Conservation (phyloP, 2,329 filamentous ascomycete species). For the Alternaria angustiovoidea region DNA sequence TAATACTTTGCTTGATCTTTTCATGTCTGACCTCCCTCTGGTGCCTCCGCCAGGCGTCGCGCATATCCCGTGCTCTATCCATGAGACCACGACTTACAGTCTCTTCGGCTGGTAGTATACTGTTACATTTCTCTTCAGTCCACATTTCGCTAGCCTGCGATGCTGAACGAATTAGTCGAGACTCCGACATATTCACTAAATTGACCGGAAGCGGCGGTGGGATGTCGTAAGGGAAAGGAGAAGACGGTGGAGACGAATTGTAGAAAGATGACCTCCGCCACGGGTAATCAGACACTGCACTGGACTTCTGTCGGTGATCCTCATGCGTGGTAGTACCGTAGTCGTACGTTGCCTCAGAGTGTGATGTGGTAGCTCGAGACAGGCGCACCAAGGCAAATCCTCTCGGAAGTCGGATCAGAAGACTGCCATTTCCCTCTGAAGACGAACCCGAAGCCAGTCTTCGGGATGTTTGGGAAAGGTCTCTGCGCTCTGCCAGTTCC, state of each 20-base stretch:
- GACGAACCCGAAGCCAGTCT: background rate
- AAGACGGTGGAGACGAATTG: constrained; percentile 18
- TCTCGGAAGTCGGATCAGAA: constrained; percentile 34
- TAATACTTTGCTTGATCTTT: constrained; percentile 44
- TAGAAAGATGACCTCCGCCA: constrained; percentile 22
- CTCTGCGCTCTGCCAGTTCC: background rate
- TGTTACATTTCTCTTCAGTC: constrained; percentile 1
- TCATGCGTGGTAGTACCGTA: constrained; percentile 6
- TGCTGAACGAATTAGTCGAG: background rate
- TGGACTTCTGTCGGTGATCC: constrained; percentile 7
- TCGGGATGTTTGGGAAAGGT: background rate
- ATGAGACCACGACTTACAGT: constrained; percentile 22
- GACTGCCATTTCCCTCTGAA: constrained; percentile 13
- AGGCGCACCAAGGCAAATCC: constrained; percentile 34
- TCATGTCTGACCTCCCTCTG: constrained; percentile 33
- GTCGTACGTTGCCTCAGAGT: constrained; percentile 6
- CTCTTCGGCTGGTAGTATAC: constrained; percentile 1
- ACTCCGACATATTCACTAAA: background rate
- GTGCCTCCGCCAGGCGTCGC: constrained; percentile 33
- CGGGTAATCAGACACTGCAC: constrained; percentile 11
- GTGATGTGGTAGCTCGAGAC: constrained; percentile 17
- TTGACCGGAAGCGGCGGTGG: constrained; percentile 15
- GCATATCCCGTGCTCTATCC: constrained; percentile 32
- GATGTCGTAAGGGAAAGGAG: constrained; percentile 17
- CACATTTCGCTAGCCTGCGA: background rate